These are phyloP conservation scores for Hsuehochloa calcarea DNA, from an alignment of 176 grass and related monocot genomes.

Conservation along the genomic window DNA sequence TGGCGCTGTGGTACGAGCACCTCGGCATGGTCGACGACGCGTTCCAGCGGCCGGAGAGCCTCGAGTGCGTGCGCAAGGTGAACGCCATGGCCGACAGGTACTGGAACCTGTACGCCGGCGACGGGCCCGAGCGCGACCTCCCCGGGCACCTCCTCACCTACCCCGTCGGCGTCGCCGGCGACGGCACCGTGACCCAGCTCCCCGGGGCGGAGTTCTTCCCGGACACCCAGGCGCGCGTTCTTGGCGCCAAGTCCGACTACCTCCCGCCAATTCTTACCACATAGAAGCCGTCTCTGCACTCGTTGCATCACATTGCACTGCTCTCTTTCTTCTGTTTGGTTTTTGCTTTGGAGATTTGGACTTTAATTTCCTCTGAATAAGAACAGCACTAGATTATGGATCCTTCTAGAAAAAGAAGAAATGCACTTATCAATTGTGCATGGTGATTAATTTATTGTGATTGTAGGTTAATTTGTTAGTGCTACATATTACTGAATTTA, in stretches of 20 bases:
- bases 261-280: conserved; percentile 81
- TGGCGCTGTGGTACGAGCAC: conserved; percentile 80
- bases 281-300: conserved; percentile 8
- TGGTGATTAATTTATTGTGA: neutral
- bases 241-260: conserved; percentile 76
- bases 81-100: conserved; percentile 61
- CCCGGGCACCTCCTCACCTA: conserved; percentile 73
- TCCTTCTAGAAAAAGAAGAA: neutral
- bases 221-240: conserved; percentile 61
- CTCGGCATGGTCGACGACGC: conserved; percentile 47
- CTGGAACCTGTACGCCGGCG: conserved; percentile 48
- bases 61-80: conserved; percentile 68
- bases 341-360: conserved; percentile 5
- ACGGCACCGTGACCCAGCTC: conserved; percentile 42
- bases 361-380: conserved; percentile 29
- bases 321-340: neutral
- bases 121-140: conserved; percentile 44
- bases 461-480: neutral
- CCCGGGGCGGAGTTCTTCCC: conserved; percentile 67
- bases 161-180: conserved; percentile 47
- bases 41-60: conserved; percentile 52
- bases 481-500: neutral
- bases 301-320: neutral
- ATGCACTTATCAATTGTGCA: neutral
- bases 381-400: neutral